Conservation (phyloP, 2,329 filamentous ascomycete species). For the Botrytis aclada region DNA sequence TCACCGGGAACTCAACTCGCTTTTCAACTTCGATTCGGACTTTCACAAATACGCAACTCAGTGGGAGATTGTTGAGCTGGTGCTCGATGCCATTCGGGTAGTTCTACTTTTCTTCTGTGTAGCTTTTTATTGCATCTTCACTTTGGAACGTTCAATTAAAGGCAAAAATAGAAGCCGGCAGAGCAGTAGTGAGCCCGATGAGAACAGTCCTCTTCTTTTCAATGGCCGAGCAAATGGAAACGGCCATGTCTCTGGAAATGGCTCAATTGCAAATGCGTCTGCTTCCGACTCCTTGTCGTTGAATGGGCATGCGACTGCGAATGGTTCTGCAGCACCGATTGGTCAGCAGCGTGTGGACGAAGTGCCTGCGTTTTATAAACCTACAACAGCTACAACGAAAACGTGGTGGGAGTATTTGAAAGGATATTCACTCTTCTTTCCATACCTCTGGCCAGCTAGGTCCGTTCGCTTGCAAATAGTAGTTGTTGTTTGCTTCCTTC, state of each 20-base stretch:
- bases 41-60: constrained; percentile 39
- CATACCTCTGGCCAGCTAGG: constrained; percentile 93
- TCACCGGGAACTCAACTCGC: constrained; percentile 55
- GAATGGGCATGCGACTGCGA: constrained; percentile 35
- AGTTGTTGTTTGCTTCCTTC: constrained; percentile 75
- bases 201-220: constrained; percentile 61
- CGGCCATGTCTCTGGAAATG: constrained; percentile 38
- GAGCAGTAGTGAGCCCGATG: constrained; percentile 39
- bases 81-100: constrained; percentile 66
- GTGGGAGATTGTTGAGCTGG: constrained; percentile 65
- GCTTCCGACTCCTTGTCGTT: constrained; percentile 18
- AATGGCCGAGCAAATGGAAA: constrained; percentile 40
- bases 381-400: constrained; percentile 77
- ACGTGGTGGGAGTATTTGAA: constrained; percentile 96
- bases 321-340: constrained; percentile 25
- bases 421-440: constrained; percentile 91
- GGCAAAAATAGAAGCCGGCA: constrained; percentile 21
- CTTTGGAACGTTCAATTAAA: constrained; percentile 36
- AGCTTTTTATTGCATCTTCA: constrained; percentile 57
- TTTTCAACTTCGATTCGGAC: constrained; percentile 42
- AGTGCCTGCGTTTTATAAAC: constrained; percentile 81
- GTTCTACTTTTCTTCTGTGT: constrained; percentile 55
- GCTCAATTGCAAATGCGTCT: constrained; percentile 39
- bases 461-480: constrained; percentile 70
- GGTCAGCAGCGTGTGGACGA: constrained; percentile 50